Evolutionary conservation across 208 protist genomes (phyloP), one percentile per base, ranked within the genome.

Genomic region (Leishmania aethiopica): DNA sequence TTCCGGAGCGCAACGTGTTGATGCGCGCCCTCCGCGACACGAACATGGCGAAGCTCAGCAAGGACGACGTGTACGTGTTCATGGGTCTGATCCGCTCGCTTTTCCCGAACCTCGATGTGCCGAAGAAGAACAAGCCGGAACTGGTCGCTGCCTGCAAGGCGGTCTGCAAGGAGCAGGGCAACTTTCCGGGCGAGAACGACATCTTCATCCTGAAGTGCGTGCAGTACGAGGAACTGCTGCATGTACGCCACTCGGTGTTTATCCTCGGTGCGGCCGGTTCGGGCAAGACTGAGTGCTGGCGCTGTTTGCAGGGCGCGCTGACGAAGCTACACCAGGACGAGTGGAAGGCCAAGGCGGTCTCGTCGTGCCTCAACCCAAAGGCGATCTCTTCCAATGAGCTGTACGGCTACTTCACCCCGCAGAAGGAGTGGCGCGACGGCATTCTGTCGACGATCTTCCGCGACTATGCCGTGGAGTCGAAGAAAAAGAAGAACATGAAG

Each of bases 191-290:
- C 70, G 96, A 99, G 87, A 99, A 99, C 86, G 98, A 99, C 86
- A 99, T 98, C 67, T 99, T 99, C 90, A 98, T 99, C 57, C 90
- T 98, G 71, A 99, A 99, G 90, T 98, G 98, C 75, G 94, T 99
- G n/a, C 98, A 99, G 91, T 98, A 99, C 78, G 96, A 99, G 79
- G 99, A 99, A 87, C 90, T 99, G n/a, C 86, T 99, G 62, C 97
- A 99, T 82, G 98, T 99, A 79, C 96, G 99, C 64, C 99, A 99
- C 90, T 99, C 99, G 75, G 98, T 99, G 13, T 99, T 99, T 88
- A 96, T 99, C 81, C 91, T 99, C 42, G 99, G 99, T 42, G 88
- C 95, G 35, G 96, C 99, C n/a, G 99, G 98, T 35, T 92, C 92
- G 47, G 99, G 97, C 77, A 99, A 99, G 91, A 99, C 98, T 19